Evolutionary conservation across 345 rosid species (phyloP), one percentile per base, ranked within the genome.

Genomic region (Acer saccharum): DNA sequence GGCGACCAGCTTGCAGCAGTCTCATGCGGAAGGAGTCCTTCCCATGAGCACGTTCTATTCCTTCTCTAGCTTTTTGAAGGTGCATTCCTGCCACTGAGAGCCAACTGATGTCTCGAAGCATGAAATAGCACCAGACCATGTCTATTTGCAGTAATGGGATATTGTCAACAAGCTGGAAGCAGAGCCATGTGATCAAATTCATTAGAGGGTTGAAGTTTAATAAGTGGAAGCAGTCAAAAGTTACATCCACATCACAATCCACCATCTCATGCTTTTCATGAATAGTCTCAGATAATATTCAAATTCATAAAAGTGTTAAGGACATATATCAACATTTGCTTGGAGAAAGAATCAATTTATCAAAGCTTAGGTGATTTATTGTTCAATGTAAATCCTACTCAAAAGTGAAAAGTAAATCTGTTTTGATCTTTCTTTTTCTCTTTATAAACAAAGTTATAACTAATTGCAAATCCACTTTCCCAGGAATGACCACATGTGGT

Each of bases 91-190:
- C 99, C 80, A 85, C 90, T n/a, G 99, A 87, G 23, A 95, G 89
- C 83, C 95, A 86, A 43, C 90, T 91, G 85, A 95, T 77, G 84
- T 95, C 97, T 69, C 78, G 90, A 55, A 93, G 97, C 97, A 92
- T 85, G 88, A 93, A 95, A 80, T 91, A 93, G 82, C 98, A 95
- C 99, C 99, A 95, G 16, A 94, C 99, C 88, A 93, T 92, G 92
- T 95, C 98, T 83, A 95, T 90, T 88, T 95, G 95, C 86, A 95
- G 85, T 61, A 95, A 91, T 44, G 99, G 90, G 81, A 93, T 87
- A 79, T 93, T 95, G 84, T 95, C 98, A 80, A 92, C 87, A 72
- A 90, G 80, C 99, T 95, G 90, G 39, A 86, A 81, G 61, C 35
- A 79, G 63, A 69, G 11, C 75, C 32, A 76, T 61, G 65, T 20